Evolutionary conservation across 257 asterid genomes (phyloP).

Genomic region (Nicotiana sylvestris): DNA sequence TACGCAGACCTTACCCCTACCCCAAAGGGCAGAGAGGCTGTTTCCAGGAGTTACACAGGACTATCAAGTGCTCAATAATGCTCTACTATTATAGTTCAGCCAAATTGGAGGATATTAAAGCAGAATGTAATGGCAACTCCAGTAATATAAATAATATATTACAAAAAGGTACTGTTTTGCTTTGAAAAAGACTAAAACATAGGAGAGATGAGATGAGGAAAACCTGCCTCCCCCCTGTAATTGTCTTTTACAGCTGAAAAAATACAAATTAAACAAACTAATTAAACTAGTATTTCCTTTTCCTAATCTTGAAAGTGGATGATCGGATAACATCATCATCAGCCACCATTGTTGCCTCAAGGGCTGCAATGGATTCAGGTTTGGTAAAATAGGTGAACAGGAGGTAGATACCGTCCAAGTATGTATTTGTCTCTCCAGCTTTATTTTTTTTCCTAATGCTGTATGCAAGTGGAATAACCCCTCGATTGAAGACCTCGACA

Average conservation of each 20-base stretch:
- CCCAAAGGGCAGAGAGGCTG: no score
- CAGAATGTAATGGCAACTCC: slow-evolving; percentile 1
- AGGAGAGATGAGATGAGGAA: neutral
- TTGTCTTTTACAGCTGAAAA: slow-evolving; percentile 15
- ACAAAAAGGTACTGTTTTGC: neutral
- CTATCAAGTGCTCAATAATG: neutral
- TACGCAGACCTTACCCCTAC: no score
- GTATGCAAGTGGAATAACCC: slow-evolving; percentile 92
- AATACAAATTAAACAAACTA: slow-evolving; percentile 2
- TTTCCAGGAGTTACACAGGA: neutral
- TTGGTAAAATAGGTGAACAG: slow-evolving; percentile 90
- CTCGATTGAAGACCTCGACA: slow-evolving; percentile 92
- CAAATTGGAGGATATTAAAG: neutral
- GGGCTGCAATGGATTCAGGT: slow-evolving; percentile 56
- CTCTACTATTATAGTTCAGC: neutral
- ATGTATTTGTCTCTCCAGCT: slow-evolving; percentile 89
- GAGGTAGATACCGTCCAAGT: slow-evolving; percentile 91
- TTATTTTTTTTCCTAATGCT: slow-evolving; percentile 72
- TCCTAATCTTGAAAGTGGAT: slow-evolving; percentile 74
- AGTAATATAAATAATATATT: neutral
- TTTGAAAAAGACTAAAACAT: neutral
- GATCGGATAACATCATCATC: slow-evolving; percentile 83
- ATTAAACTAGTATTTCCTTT: slow-evolving; percentile 42
- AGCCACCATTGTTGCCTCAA: slow-evolving; percentile 42
- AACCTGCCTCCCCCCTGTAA: slow-evolving; percentile 4